These are phyloP conservation scores for Striga asiatica DNA, from an alignment of 257 asterid species.

Conservation along the genomic window DNA sequence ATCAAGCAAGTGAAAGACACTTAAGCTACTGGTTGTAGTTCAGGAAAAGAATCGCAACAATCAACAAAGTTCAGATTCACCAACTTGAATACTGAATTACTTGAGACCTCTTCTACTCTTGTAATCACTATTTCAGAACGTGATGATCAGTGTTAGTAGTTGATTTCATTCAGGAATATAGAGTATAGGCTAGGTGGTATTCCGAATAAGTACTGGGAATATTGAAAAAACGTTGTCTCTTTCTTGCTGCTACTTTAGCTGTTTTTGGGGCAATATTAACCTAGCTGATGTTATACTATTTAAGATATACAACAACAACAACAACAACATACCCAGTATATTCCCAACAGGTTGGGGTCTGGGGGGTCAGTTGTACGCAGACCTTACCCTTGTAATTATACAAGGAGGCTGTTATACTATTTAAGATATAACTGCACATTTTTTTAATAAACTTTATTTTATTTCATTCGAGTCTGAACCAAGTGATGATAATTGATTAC, in stretches of 20 bases:
- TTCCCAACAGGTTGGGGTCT: too few relatives aligned
- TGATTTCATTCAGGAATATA: constrained; percentile 1
- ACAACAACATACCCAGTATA: neutral
- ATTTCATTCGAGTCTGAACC: neutral
- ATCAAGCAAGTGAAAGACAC: too few relatives aligned
- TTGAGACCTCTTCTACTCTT: too few relatives aligned
- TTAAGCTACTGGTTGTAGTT: too few relatives aligned
- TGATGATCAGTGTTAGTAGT: neutral
- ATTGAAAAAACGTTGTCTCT: neutral
- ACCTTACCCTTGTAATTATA: too few relatives aligned
- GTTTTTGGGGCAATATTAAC: neutral
- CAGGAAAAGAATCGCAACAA: too few relatives aligned
- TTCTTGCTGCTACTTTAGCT: neutral
- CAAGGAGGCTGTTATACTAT: too few relatives aligned
- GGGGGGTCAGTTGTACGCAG: too few relatives aligned
- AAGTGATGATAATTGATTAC: neutral
- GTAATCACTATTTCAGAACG: too few relatives aligned
- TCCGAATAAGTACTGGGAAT: neutral
- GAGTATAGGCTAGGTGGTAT: neutral
- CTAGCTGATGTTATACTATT: neutral
- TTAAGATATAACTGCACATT: too few relatives aligned
- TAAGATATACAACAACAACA: neutral
- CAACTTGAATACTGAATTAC: too few relatives aligned
- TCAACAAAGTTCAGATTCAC: too few relatives aligned
- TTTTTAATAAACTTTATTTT: neutral